Base-by-base conservation (phyloP, 2,329 filamentous ascomycete genomes). In the Penicillium italicum region DNA sequence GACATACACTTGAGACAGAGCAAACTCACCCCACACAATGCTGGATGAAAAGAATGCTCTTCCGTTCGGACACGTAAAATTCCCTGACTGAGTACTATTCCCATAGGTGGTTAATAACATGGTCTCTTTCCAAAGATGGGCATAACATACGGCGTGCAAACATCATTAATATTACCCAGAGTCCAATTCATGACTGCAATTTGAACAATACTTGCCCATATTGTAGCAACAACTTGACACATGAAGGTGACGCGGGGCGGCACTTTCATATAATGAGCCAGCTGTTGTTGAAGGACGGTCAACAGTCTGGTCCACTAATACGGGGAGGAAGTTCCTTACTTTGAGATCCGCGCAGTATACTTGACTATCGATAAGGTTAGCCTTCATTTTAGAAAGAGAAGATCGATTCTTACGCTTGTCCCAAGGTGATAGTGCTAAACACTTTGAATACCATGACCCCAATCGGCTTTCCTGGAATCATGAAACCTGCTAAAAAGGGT, bases 31-130 rank as follows among this genome's bases (percentile, higher is more conserved):
- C 86, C 85, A 88, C 62, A 87, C 82, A 58, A 88, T 79, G 11
- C 84, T 87, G 1, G 84, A 83, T 0, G 84, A 88, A 74, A 85
- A 89, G 69, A 84, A 84, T 0, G 81, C 79, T 34, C 76, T 76
- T 20, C 79, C 78, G 18, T 75, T 74, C 14, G 82, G 81, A 64
- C 81, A 84, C 5, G 77, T 81, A 61, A 84, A 78, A 45, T 85
- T 85, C 57, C 77, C 76, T 66, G 83, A 76, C 45, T 79, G 72
- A 56, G 50, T 40, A 31, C 63, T 66, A 28, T 12, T 40, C n/a
- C 6, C 8, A 34, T 30, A 8, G 41, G 37, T 34, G 14, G 18
- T 38, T 22, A 31, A 18, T 10, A 2, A 4, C 5, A 22, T 63
- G 62, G 26, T n/a, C 26, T 26, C 28, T 28, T 54, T 50, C 36